These are phyloP conservation scores for Coemansia javaensis DNA, from an alignment of 192 early-diverging fungal genomes.

Conservation along the genomic window DNA sequence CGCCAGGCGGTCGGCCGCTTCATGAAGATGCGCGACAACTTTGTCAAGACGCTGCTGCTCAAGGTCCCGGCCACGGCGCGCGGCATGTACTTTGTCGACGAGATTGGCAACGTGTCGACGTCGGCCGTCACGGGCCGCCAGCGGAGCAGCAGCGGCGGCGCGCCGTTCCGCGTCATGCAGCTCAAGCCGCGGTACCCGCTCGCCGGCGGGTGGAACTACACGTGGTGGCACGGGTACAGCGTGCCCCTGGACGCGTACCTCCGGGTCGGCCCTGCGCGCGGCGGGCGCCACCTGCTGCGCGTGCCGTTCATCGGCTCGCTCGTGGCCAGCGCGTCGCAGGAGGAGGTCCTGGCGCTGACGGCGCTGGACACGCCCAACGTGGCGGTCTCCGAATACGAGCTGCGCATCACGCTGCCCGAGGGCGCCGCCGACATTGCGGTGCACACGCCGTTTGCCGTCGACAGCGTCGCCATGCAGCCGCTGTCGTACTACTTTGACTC, in stretches of 20 bases:
- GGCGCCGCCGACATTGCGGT: conserved; percentile 76
- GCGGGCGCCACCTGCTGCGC: conserved; percentile 57
- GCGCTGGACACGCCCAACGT: conserved; percentile 66
- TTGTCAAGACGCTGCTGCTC: conserved; percentile 32
- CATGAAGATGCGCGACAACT: conserved; percentile 26
- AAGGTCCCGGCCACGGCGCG: conserved; percentile 64
- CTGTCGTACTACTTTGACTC: conserved; percentile 86
- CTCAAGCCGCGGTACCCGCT: conserved; percentile 90
- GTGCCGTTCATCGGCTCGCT: conserved; percentile 68
- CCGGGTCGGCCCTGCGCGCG: conserved; percentile 39
- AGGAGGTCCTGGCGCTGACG: conserved; percentile 61
- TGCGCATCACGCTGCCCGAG: conserved; percentile 85
- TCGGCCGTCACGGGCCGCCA: conserved; percentile 49
- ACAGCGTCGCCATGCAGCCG: conserved; percentile 47
- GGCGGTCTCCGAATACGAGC: conserved; percentile 57
- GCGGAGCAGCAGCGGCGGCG: conserved; percentile 14
- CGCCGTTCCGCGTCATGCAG: conserved; percentile 57
- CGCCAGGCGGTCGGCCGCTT: conserved; percentile 19
- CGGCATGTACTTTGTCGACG: conserved; percentile 71
- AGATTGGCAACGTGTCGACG: conserved; percentile 97
- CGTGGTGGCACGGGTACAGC: conserved; percentile 92
- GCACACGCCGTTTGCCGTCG: conserved; percentile 57
- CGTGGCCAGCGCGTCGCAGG: conserved; percentile 58
- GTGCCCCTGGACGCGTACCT: conserved; percentile 64
- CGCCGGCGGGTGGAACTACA: conserved; percentile 96